Base-by-base conservation (phyloP, 495 filamentous ascomycete species). In the Penicillium paradoxum region DNA sequence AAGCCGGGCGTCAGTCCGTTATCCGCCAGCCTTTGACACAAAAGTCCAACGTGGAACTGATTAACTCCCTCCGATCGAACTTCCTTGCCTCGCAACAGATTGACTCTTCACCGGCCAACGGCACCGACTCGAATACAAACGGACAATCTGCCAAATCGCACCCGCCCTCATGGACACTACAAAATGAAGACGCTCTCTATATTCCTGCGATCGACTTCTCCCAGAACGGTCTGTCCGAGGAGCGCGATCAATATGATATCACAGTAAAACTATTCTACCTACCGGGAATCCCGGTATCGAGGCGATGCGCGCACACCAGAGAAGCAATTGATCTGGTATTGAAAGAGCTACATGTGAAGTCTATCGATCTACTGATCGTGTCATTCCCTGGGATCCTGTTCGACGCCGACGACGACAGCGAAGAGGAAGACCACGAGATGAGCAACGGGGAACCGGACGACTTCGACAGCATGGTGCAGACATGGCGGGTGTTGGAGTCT, bases 321-420 rank as follows among this genome's bases (percentile, higher is more conserved):
- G 86, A 93, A 62, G 91, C 91, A 1, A 78, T 95, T 59, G 77
- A 82, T 55, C 68, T 92, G 6, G 91, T 97, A 21, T 74, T 85
- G 57, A 85, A 83, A 64, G 88, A 93, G 56, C 73, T 99, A 50
- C 78, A 83, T 45, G 83, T 89, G 25, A 67, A 78, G 3, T 81
- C 81, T 40, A 83, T 99, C 53, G 89, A 97, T 71, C 80, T 99
- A 18, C 78, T 97, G 38, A 93, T 97, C 57, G 83, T 92, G 14
- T 95, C 90, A 2, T 96, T 97, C 63, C 95, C 93, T 0, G 89
- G 89, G 34, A 86, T 99, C 64, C 84, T 88, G 13, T 97, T 97
- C 56, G 91, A 97, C 51, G 90, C 89, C 14, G 90, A 96, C 39
- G 92, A 92, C 66, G 88, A 91, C 66, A 89, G 81, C 66, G 80